Percentiles rank a stretch among this genome's conserved stretches.
phyloP scores from a whole-genome alignment of 2,329 filamentous ascomycete species.

The Colletotrichum lini region DNA sequence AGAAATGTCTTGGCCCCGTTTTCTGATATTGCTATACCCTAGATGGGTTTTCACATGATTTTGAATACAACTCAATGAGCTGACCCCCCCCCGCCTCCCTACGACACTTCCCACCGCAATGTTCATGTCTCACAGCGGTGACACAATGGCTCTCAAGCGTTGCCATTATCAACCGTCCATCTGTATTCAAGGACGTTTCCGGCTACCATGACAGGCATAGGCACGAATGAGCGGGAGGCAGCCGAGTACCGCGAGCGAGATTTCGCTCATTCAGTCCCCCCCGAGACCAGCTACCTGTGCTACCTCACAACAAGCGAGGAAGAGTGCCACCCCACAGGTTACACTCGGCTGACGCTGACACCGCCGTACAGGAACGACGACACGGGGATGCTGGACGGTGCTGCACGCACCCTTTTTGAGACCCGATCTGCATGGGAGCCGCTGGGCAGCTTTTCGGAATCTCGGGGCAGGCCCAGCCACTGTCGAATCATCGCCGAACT shows the following conservation, averaged over 20 bases:
- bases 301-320: no score
- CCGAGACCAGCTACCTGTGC: background rate
- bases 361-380: background rate
- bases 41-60: constrained; percentile 8
- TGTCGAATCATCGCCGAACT: background rate
- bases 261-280: no score
- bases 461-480: background rate
- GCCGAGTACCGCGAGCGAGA: no score
- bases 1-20: background rate
- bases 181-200: background rate
- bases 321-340: background rate
- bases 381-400: no score
- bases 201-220: background rate
- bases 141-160: background rate
- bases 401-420: background rate
- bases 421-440: background rate
- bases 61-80: background rate
- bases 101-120: background rate
- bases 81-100: background rate
- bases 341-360: background rate
- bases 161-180: no score
- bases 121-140: background rate
- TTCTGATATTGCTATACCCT: background rate
- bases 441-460: background rate
- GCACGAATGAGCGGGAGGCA: no score